Evolutionary conservation across 23 red algal genomes (phyloP), one percentile per base, ranked within the genome.

Genomic region (Gracilaria vermiculophylla): DNA sequence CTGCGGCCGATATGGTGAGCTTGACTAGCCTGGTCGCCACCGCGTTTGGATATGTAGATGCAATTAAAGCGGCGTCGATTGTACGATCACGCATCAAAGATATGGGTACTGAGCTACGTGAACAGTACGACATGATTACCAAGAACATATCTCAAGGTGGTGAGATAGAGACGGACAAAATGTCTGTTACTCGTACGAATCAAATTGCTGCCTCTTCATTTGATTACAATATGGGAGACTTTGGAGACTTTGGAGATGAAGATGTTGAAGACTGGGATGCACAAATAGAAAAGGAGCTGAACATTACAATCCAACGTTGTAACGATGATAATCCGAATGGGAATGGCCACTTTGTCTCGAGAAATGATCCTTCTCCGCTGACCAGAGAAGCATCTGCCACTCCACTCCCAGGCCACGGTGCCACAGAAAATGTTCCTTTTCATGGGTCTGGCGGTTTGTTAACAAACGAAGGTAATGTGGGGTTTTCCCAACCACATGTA

Each of bases 211-310:
- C 42, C 17, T 88, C 84, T 33, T 70, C 62, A 20, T 88, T 88
- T 62, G 75, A 82, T 48, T 80, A 82, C 62, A 57, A 57, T 20
- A 39, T 80, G 36, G 87, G 87, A 19, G 87, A 76, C 43, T 80
- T 80, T 58, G 77, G 87, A 24, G 87, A 91, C 45, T 44, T 83
- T 8, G 88, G 67, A 0, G 88, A 92, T 37, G 88, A 92, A 16
- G 88, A 72, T 41, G 65, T 75, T 36, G 88, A 92, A 52, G 88
- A 92, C 64, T 92, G 88, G 88, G 88, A 92, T 50, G 78, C 88
- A 29, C 52, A 92, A 50, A 40, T 92, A 28, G 88, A 82, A 75
- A 74, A 36, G 52, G 88, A 92, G 67, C 78, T 92, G 11, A 82
- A 77, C 53, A 83, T 92, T 31, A 92, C 69, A 24, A 92, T 92